phyloP scores from a whole-genome alignment of 345 rosid species.

The Zanthoxylum bungeanum region DNA sequence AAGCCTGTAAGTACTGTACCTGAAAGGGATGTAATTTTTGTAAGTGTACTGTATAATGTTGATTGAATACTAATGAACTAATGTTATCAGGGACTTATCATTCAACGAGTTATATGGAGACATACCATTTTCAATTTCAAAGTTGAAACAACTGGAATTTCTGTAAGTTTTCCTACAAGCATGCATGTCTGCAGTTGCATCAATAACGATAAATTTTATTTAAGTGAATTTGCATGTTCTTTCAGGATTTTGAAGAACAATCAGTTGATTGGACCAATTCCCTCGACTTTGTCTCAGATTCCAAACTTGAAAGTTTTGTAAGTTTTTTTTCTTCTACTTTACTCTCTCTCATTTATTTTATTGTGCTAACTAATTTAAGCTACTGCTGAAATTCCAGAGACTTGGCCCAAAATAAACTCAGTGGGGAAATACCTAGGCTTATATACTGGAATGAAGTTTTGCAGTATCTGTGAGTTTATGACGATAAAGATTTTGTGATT shows the following conservation, averaged over 20 bases:
- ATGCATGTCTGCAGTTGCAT: background rate
- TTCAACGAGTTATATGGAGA: constrained; percentile 85
- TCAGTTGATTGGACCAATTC: constrained; percentile 82
- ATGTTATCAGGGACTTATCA: constrained; percentile 68
- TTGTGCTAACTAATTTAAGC: background rate
- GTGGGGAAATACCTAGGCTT: constrained; percentile 96
- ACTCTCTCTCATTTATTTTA: background rate
- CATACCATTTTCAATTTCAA: constrained; percentile 86
- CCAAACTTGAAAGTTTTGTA: constrained; percentile 88
- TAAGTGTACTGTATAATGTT: background rate
- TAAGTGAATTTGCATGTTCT: background rate
- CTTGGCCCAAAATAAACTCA: constrained; percentile 79
- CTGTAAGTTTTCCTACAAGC: constrained; percentile 50
- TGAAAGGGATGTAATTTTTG: background rate
- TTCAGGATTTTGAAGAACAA: constrained; percentile 78
- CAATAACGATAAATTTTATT: background rate
- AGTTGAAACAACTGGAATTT: constrained; percentile 75
- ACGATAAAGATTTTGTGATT: background rate
- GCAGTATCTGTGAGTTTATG: constrained; percentile 81
- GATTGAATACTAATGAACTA: constrained; percentile 8
- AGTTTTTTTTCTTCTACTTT: constrained; percentile 21
- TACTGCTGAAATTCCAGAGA: constrained; percentile 46
- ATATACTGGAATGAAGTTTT: constrained; percentile 99
- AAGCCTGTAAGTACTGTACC: constrained; percentile 57
- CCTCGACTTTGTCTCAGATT: constrained; percentile 89